These are phyloP conservation scores for Berkeleyomyces basicola DNA, from an alignment of 2,329 filamentous ascomycete species.

Conservation along the genomic window DNA sequence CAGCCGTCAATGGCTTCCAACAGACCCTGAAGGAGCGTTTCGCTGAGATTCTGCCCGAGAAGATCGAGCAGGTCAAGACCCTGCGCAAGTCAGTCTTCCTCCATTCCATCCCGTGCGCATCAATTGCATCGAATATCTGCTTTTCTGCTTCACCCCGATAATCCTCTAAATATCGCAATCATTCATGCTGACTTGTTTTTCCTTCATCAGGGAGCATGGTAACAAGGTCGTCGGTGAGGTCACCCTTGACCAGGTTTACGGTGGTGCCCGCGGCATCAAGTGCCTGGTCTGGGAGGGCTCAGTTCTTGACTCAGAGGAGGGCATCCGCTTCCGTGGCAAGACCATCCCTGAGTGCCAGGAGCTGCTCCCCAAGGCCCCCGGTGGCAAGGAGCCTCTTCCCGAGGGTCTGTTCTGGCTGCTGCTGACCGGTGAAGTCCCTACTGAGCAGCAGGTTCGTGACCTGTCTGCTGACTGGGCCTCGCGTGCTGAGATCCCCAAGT, in stretches of 20 bases:
- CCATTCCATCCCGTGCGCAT: slow-evolving; percentile 9
- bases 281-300: slow-evolving; percentile 97
- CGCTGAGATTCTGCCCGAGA: slow-evolving; percentile 83
- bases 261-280: slow-evolving; percentile 98
- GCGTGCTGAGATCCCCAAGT: slow-evolving; percentile 91
- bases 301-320: slow-evolving; percentile 95
- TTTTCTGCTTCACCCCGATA: neutral
- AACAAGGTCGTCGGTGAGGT: slow-evolving; percentile 94
- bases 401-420: slow-evolving; percentile 99
- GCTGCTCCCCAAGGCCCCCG: slow-evolving; percentile 89
- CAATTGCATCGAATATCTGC: neutral
- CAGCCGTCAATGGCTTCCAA: slow-evolving; percentile 10
- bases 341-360: slow-evolving; percentile 98
- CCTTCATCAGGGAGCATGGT: slow-evolving; percentile 61
- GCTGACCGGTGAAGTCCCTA: slow-evolving; percentile 91
- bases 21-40: slow-evolving; percentile 98
- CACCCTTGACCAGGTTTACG: slow-evolving; percentile 98
- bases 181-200: slow-evolving; percentile 14
- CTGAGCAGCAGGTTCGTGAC: slow-evolving; percentile 94
- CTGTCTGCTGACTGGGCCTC: slow-evolving; percentile 98
- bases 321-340: slow-evolving; percentile 98
- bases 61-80: slow-evolving; percentile 98
- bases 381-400: slow-evolving; percentile 89
- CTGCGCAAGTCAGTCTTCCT: slow-evolving; percentile 63
- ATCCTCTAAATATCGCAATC: slow-evolving; percentile 9